Conservation (phyloP, 306 rosid genomes). For the Quercus bicolor region DNA sequence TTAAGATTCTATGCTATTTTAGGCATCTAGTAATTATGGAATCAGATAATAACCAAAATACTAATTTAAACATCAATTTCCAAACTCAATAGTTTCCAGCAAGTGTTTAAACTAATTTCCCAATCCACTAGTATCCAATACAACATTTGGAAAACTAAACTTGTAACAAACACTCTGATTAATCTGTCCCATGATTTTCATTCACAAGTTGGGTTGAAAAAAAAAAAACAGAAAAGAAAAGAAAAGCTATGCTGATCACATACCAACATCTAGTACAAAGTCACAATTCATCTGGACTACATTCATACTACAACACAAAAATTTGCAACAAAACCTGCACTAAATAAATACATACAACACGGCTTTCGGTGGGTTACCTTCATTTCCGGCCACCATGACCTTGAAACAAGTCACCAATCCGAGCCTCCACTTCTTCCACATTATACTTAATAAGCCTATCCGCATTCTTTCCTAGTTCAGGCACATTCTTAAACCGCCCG, state of each 20-base stretch:
- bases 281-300: conserved; percentile 24
- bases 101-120: too few species aligned
- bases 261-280: conserved; percentile 22
- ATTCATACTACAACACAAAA: conserved; percentile 18
- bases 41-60: not conserved
- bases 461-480: conserved; percentile 55
- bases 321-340: conserved; percentile 29
- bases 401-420: conserved; percentile 51
- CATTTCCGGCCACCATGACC: conserved; percentile 60
- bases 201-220: not conserved
- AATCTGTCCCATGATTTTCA: conserved; percentile 8
- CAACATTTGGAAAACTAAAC: not conserved
- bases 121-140: not conserved
- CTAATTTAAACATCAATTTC: not conserved
- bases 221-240: not conserved
- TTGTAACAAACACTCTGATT: not conserved
- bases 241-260: not conserved
- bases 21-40: not conserved
- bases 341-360: conserved; percentile 36
- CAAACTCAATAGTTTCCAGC: too few species aligned
- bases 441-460: conserved; percentile 58
- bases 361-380: conserved; percentile 24
- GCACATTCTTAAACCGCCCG: conserved; percentile 47
- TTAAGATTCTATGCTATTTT: not conserved
- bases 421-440: conserved; percentile 50